Percentiles rank a stretch among this genome's conserved stretches.
phyloP scores from a whole-genome alignment of 2,329 filamentous ascomycete species.

The Sporothrix globosa region DNA sequence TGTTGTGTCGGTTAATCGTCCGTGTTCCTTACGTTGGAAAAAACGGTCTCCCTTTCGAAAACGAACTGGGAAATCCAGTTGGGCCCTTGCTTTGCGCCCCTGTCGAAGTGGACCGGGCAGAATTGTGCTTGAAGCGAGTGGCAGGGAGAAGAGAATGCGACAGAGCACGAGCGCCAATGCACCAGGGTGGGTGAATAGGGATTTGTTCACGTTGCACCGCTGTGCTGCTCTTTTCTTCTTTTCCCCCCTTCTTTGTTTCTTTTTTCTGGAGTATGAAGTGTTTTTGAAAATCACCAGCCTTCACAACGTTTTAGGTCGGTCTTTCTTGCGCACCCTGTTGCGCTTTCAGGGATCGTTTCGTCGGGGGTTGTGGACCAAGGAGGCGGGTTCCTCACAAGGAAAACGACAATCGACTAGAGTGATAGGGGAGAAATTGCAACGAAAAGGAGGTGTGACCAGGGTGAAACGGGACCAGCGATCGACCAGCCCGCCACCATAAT shows the following conservation, averaged over 20 bases:
- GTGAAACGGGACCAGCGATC: conserved; percentile 31
- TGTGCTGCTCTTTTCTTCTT: not conserved
- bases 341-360: conserved; percentile 27
- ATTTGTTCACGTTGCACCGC: conserved; percentile 5
- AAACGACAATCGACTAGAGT: conserved; percentile 16
- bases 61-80: conserved; percentile 6
- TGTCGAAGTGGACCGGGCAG: conserved; percentile 17
- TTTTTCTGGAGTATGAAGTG: conserved; percentile 5
- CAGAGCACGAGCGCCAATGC: conserved; percentile 19
- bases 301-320: not conserved
- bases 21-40: not conserved
- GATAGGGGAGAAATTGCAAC: conserved; percentile 36
- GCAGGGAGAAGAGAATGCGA: conserved; percentile 20
- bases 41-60: conserved; percentile 24
- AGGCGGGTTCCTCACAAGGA: conserved; percentile 29
- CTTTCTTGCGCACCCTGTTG: conserved; percentile 1
- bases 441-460: conserved; percentile 35
- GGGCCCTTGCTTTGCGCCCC: conserved; percentile 27
- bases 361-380: conserved; percentile 31
- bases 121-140: conserved; percentile 15
- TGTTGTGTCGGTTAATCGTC: not conserved
- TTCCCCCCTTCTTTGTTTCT: not conserved
- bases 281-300: conserved; percentile 26
- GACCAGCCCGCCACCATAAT: conserved; percentile 23
- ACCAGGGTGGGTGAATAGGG: not conserved